A percentile compares a stretch with the other conserved stretches of the same genome.
Conservation (phyloP, 805 yeast species). For the Kazachstania bromeliacearum region DNA sequence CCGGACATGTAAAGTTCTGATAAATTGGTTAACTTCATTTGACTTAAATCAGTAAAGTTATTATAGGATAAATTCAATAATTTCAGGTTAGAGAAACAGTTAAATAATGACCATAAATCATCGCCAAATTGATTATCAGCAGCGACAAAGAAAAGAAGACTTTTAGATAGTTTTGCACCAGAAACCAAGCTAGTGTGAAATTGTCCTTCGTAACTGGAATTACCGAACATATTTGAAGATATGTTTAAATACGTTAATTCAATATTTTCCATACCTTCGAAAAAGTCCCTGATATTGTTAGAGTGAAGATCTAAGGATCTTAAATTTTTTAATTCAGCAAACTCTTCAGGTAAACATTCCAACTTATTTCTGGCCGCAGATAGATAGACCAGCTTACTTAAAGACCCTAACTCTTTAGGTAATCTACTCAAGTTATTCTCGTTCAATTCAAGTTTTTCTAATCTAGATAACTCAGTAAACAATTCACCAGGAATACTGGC, state of each 20-base stretch:
- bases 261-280: constrained; percentile 58
- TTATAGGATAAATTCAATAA: constrained; percentile 75
- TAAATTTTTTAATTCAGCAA: constrained; percentile 51
- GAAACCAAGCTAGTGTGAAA: constrained; percentile 40
- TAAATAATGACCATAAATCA: constrained; percentile 59
- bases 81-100: constrained; percentile 48
- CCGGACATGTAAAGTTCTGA: constrained; percentile 73
- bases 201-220: constrained; percentile 8
- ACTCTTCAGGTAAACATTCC: constrained; percentile 55
- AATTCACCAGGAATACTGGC: constrained; percentile 62
- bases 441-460: constrained; percentile 69
- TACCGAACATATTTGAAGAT: constrained; percentile 59
- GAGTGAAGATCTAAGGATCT: constrained; percentile 70
- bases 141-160: constrained; percentile 48
- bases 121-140: constrained; percentile 82
- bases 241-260: constrained; percentile 54
- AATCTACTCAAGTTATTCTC: constrained; percentile 71
- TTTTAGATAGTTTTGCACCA: constrained; percentile 34
- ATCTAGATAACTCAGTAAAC: constrained; percentile 48
- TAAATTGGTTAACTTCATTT: constrained; percentile 52
- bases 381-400: constrained; percentile 52
- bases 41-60: constrained; percentile 71
- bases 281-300: constrained; percentile 65
- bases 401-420: constrained; percentile 56
- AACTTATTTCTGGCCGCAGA: constrained; percentile 70